Evolutionary conservation across 106 monocot species (phyloP), one percentile per base, ranked within the genome.

Genomic region (Allium sativum): DNA sequence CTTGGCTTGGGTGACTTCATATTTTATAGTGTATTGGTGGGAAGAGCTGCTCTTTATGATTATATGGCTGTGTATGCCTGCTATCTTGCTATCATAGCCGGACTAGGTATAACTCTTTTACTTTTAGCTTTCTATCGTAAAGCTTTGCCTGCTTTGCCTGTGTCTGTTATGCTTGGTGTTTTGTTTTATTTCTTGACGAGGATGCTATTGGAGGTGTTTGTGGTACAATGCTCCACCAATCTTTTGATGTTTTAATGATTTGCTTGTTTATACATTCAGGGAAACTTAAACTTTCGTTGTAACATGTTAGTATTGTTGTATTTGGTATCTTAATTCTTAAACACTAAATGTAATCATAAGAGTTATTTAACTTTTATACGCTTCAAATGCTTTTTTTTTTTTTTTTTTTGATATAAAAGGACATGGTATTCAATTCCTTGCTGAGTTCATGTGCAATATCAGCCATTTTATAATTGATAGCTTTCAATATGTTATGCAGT

Each of bases 1-100:
- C 72, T 98, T 54, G 91, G 96, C 17, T 74, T 98, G 62, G 96
- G 96, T 44, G 96, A 98, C 56, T 98, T 98, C 70, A 98, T 98
- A 48, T 98, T 98, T 62, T 96, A 96, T 76, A 91, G 96, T 16
- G 87, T 98, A 1, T 64, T 98, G 68, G 96, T 98, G 7, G 96
- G 84, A 40, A 82, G 91, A 62, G 96, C 91, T 0, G 90, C 91
- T 3, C 72, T 88, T 66, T 98, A 84, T 59, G 87, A 91, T 67
- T 85, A 68, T 73, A 91, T 81, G 84, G 76, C 84, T 10, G 91
- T 98, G 8, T 98, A 98, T 68, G 96, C 96, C 52, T 98, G 96
- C 45, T 98, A 98, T 55, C 91, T 91, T 47, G 96, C 96, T 5
- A 91, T 98, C 40, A 76, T 98, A 17, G 87, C 91, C 6, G 96